Percentiles rank a stretch among this genome's conserved stretches.
These are phyloP conservation scores for Knoxia roxburghii DNA, from an alignment of 257 asterid species.

Conservation along the genomic window DNA sequence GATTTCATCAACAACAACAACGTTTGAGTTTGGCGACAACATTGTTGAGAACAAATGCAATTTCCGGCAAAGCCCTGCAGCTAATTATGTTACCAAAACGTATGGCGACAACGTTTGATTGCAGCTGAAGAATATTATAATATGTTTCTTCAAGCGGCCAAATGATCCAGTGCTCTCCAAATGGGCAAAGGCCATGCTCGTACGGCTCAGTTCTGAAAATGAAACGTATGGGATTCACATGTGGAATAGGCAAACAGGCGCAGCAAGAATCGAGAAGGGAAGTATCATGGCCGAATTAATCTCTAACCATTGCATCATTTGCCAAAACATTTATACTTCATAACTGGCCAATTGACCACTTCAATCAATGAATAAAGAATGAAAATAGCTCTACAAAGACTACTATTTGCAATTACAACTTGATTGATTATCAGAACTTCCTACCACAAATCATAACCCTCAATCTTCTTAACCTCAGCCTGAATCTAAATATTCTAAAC, in stretches of 20 bases:
- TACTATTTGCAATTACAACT: neutral
- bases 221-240: constrained; percentile 58
- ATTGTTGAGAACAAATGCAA: constrained; percentile 31
- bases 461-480: constrained; percentile 34
- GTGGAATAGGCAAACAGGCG: constrained; percentile 58
- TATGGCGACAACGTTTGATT: no score
- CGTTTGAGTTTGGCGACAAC: constrained; percentile 18
- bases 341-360: neutral
- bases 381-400: neutral
- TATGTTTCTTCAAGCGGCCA: constrained; percentile 35
- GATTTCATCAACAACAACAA: constrained; percentile 20
- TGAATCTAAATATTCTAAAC: constrained; percentile 39
- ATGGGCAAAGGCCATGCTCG: constrained; percentile 46
- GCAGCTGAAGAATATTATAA: no score
- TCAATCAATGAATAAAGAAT: neutral
- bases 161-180: constrained; percentile 11
- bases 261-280: constrained; percentile 54
- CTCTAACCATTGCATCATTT: constrained; percentile 46
- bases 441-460: constrained; percentile 39
- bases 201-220: constrained; percentile 22
- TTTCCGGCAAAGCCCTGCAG: constrained; percentile 51
- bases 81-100: no score
- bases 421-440: constrained; percentile 9
- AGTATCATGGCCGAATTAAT: constrained; percentile 52
- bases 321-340: constrained; percentile 21